Base-by-base conservation (phyloP, 148 eudicot species). In the Fagopyrum homotropicum region DNA sequence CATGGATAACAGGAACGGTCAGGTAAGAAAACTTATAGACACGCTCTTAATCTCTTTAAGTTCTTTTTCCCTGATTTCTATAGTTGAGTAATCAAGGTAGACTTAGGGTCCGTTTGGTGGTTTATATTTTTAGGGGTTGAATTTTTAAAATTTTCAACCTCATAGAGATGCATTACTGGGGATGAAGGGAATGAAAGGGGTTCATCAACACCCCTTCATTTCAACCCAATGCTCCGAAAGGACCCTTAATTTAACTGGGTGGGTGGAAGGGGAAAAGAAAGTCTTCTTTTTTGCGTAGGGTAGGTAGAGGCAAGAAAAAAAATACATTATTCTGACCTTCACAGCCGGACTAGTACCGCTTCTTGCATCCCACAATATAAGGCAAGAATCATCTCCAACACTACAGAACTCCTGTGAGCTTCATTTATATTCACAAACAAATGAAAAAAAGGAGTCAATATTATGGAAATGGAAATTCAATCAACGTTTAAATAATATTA, bases 361-460 rank as follows among this genome's bases (percentile, higher is more conserved):
- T 77, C 98, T 86, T 76, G 97, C 96, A 82, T 95, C 98, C 98
- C 98, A 95, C 55, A 95, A 73, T 84, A 95, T 91, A 51, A 95
- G 89, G 81, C 96, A 90, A 70, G 97, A 95, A 86, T 95, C 98
- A 82, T 95, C 98, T 43, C 98, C 98, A 73, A 94, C 98, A 52
- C 98, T 94, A 78, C 98, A 94, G 76, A 94, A 94, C 82, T 91
- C 96, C 91, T 94, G 97, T 8, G 92, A 84, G 83, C 98, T 94
- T 84, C 91, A 90, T 68, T 60, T 35, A 60, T 26, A 7, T 56
- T 4, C 54, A 26, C 73, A 71, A 17, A 35, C 40, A 2, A 35
- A 35, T 35, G 3, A 35, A 35, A 35, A 35, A 71, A 46, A 46
- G 45, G 19, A 45, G 54, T 64, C 40, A 82, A 72, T 19, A 63